These are phyloP conservation scores for Hypoxylon perforatum DNA, from an alignment of 495 filamentous ascomycete genomes.

Conservation along the genomic window DNA sequence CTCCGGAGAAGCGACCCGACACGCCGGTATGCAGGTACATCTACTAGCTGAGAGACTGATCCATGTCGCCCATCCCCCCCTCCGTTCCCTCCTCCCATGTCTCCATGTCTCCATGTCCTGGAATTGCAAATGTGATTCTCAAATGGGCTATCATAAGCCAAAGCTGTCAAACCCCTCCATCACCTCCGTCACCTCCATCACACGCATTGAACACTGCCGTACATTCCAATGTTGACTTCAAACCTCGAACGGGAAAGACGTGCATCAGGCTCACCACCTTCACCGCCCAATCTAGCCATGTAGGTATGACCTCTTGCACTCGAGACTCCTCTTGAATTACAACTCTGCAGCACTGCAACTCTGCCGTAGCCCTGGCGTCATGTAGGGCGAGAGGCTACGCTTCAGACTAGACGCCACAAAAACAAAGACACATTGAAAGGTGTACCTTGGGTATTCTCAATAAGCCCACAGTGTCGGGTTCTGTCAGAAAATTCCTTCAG, in stretches of 20 bases:
- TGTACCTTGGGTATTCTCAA: neutral
- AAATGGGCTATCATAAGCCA: conserved; percentile 4
- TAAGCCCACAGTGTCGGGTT: conserved; percentile 20
- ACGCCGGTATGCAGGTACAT: conserved; percentile 52
- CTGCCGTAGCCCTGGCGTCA: too few species aligned
- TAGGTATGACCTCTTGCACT: conserved; percentile 2
- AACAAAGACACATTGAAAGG: conserved; percentile 6
- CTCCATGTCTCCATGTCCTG: conserved; percentile 20
- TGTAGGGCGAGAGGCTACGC: neutral
- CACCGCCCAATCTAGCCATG: neutral
- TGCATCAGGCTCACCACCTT: too few species aligned
- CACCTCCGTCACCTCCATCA: conserved; percentile 3
- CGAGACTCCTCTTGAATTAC: too few species aligned
- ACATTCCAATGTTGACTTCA: too few species aligned
- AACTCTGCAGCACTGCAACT: too few species aligned
- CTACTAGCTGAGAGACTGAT: conserved; percentile 40
- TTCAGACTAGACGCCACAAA: conserved; percentile 6
- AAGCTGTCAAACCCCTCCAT: conserved; percentile 19
- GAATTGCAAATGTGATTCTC: conserved; percentile 39
- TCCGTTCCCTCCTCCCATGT: too few species aligned
- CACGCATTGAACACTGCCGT: too few species aligned
- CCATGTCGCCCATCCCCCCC: too few species aligned
- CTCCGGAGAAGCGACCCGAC: conserved; percentile 48
- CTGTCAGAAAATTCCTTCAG: conserved; percentile 5
- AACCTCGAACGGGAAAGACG: too few species aligned